Evolutionary conservation across 2,329 filamentous ascomycete genomes (phyloP), one percentile per base, ranked within the genome.

Genomic region (Tolypocladium sp.): DNA sequence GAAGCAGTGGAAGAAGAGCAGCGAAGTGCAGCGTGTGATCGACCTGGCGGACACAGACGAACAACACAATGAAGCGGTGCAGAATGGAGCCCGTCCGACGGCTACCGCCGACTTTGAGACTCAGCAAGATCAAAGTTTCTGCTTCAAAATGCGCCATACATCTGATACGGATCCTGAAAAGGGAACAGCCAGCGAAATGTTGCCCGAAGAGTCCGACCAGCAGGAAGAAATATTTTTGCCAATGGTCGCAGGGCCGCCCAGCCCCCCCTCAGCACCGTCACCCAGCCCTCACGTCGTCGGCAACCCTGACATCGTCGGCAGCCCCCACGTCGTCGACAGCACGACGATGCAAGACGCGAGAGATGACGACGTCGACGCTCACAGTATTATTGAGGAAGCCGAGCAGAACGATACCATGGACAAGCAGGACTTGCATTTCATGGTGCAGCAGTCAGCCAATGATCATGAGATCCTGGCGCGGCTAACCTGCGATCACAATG

Each of bases 111-210:
- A 59, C 8, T 42, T 63, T 2, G 53, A 67, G 56, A 73, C 66
- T 12, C 70, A 75, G 51, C 64, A 68, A 60, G 71, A 74, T 46
- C 63, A 66, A 15, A 74, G 69, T 58, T 73, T 74, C 56, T 62
- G 64, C 22, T 74, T 70, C 60, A 71, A 66, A 27, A 65, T 66
- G 49, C 65, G 60, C 7, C 44, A 20, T 6, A 8, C 37, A 15
- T n/a, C 33, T 6, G 56, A 57, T 20, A 27, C 57, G 17, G 7
- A 40, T 22, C 17, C 38, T 1, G 20, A 57, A 17, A 6, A 25
- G 9, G 17, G 49, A 44, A 6, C 33, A 10, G 33, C n/a, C 15
- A 17, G 4, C 7, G 42, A 27, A 57, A 2, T 13, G 17, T 27
- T 42, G 42, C 42, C 22, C 4, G 2, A 35, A 20, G 46, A 58